These are phyloP conservation scores for Peronospora belbahrii DNA, from an alignment of 352 stramenopile species.

Conservation along the genomic window DNA sequence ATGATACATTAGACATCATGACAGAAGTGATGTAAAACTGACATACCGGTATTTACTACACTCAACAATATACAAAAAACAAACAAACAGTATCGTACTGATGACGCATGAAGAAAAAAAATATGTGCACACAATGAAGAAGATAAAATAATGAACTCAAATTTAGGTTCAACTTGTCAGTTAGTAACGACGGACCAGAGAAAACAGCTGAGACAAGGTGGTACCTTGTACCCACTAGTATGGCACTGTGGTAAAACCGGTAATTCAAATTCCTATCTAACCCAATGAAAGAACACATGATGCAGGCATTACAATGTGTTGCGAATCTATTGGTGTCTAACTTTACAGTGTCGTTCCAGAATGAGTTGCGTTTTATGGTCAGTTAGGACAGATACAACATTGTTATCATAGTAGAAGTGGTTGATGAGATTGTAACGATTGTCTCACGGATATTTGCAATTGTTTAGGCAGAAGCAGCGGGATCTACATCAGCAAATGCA, in stretches of 20 bases:
- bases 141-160: not conserved
- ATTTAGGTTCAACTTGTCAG: not conserved
- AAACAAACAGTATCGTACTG: conserved; percentile 14
- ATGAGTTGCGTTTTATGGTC: conserved; percentile 86
- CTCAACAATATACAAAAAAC: conserved; percentile 1
- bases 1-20: conserved; percentile 2
- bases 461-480: conserved; percentile 51
- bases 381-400: too few species aligned
- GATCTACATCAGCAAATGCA: conserved; percentile 46
- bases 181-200: not conserved
- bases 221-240: not conserved
- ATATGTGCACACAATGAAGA: not conserved
- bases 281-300: conserved; percentile 63
- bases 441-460: conserved; percentile 7
- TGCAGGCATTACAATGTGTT: conserved; percentile 50
- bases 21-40: not conserved
- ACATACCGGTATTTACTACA: not conserved
- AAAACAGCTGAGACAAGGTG: not conserved
- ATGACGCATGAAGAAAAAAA: conserved; percentile 8
- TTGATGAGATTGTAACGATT: not conserved
- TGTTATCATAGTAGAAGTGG: too few species aligned
- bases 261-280: too few species aligned
- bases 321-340: conserved; percentile 72
- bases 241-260: not conserved
- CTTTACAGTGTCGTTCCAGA: conserved; percentile 79